phyloP scores from a whole-genome alignment of 1,284 basidiomycete species.

The Pseudozyma hubeiensis region DNA sequence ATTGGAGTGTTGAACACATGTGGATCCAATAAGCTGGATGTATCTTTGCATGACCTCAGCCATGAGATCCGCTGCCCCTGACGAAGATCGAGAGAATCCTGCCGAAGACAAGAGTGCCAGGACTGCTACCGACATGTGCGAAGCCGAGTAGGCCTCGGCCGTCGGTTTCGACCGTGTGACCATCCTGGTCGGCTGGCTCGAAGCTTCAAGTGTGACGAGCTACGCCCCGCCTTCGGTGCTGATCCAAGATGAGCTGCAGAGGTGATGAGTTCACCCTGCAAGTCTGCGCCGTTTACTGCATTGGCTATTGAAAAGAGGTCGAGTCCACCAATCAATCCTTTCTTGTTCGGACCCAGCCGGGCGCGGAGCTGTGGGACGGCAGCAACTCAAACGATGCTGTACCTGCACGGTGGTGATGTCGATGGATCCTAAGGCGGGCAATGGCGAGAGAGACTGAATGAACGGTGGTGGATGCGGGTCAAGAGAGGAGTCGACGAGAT shows the following conservation, averaged over 20 bases:
- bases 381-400: background rate
- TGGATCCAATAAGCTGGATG: conserved; percentile 44
- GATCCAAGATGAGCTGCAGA: conserved; percentile 5
- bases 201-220: background rate
- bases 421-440: no score
- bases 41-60: conserved; percentile 59
- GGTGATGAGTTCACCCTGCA: conserved; percentile 32
- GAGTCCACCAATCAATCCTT: conserved; percentile 3
- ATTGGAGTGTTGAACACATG: conserved; percentile 45
- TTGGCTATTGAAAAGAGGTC: conserved; percentile 9
- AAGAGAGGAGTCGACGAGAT: conserved; percentile 14
- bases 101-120: conserved; percentile 42
- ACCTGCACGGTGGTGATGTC: background rate
- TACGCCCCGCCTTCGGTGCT: no score
- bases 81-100: conserved; percentile 53
- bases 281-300: conserved; percentile 24
- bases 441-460: background rate
- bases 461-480: background rate
- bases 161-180: conserved; percentile 39
- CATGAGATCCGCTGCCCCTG: conserved; percentile 45
- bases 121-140: conserved; percentile 43
- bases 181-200: conserved; percentile 9
- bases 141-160: conserved; percentile 46
- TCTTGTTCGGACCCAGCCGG: conserved; percentile 1
- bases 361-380: background rate